Base-by-base conservation (phyloP, 148 eudicot species). In the Spergularia marina region DNA sequence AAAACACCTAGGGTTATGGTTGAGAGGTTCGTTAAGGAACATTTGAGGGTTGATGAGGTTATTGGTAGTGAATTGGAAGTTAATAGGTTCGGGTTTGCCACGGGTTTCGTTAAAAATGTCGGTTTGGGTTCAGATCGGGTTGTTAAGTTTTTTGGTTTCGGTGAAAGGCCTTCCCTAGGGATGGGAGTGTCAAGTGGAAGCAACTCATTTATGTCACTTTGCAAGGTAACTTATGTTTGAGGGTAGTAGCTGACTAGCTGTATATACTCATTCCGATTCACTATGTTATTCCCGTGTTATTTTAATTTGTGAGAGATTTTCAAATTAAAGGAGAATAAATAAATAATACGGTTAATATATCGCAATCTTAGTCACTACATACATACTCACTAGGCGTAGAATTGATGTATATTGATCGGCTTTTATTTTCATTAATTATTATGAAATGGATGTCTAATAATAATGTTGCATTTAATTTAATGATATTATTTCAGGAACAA, bases 1-100 rank as follows among this genome's bases (percentile, higher is more conserved):
- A 86, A 71, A 68, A 89, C 82, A 30, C 99, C 99, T 8, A 86
- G 86, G 77, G 68, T 92, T 20, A 88, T 95, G 97, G 96, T 90
- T 30, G 97, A 92, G 82, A 81, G 88, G 89, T 95, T 95, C 65
- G 88, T 84, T 67, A 95, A 89, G 86, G 97, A 89, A 53, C 99
- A 95, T 82, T 81, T 95, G 65, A 71, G 84, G 47, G 97, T 86
- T 6, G 94, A 90, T 72, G 87, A 86, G 3, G 97, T 92, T 39
- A 74, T 92, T 63, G 97, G 99, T 68, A 86, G 79, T 70, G 97
- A 95, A 63, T 88, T 95, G 57, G 80, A 74, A 3, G 89, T 81
- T 56, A 92, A 80, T 58, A 74, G 86, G 51, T 89, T 84, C 47
- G 99, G 97, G n/a, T 85, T 82, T 6, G 92, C 89, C 10, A 92